These are phyloP conservation scores for Aspergillus sp. DNA, from an alignment of 2,329 filamentous ascomycete species.

Conservation along the genomic window DNA sequence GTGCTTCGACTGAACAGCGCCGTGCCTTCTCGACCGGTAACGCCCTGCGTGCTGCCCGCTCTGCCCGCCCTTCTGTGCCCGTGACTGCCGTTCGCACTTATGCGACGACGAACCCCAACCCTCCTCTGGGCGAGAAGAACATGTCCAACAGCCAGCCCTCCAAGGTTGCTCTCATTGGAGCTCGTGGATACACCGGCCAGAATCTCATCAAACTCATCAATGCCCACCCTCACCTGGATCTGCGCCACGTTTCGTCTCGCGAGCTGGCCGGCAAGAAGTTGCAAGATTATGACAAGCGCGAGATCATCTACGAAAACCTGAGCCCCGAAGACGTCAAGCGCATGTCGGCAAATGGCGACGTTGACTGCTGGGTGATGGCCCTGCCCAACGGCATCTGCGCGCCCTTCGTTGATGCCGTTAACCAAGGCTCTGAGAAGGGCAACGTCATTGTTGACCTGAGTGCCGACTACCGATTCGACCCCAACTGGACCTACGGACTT, in stretches of 20 bases:
- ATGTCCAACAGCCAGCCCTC: conserved; percentile 76
- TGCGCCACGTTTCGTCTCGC: conserved; percentile 88
- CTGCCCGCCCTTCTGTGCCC: conserved; percentile 28
- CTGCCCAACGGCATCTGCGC: conserved; percentile 93
- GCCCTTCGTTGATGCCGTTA: conserved; percentile 86
- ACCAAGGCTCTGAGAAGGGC: conserved; percentile 64
- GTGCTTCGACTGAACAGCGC: conserved; percentile 57
- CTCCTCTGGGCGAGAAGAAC: conserved; percentile 84
- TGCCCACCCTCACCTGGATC: conserved; percentile 82
- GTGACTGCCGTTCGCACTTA: conserved; percentile 40
- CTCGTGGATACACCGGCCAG: conserved; percentile 91
- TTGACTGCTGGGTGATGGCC: conserved; percentile 98
- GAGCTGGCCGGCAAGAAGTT: conserved; percentile 86
- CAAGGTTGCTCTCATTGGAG: conserved; percentile 83
- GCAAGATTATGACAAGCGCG: conserved; percentile 84
- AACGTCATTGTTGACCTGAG: conserved; percentile 90
- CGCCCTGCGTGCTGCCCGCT: conserved; percentile 37
- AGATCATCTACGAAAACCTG: conserved; percentile 90
- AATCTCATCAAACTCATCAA: conserved; percentile 86
- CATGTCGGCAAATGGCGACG: conserved; percentile 78
- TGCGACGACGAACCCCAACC: conserved; percentile 71
- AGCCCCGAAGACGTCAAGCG: conserved; percentile 79
- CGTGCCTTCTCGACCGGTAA: conserved; percentile 61
- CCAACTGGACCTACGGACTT: conserved; percentile 83
- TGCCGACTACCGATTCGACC: conserved; percentile 92